Evolutionary conservation across 140 eudicot species (phyloP).

Genomic region (Flaveria floridana): DNA sequence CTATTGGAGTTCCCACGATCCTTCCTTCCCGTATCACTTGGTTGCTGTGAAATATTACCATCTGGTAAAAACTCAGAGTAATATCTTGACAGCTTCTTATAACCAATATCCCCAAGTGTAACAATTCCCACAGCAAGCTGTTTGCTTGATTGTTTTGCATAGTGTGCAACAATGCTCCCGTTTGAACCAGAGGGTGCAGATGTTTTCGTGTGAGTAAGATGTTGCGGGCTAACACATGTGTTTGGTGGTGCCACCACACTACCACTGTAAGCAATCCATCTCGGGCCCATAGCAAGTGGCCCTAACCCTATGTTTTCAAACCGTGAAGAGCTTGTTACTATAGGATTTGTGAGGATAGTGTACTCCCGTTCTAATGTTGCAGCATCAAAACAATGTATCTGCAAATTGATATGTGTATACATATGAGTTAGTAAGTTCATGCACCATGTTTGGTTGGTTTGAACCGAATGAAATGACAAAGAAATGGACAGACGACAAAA

Average conservation of each 20-base stretch:
- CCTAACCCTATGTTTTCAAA: slow-evolving; percentile 68
- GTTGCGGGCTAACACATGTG: slow-evolving; percentile 76
- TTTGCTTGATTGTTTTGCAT: slow-evolving; percentile 89
- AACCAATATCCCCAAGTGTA: slow-evolving; percentile 78
- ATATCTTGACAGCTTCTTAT: slow-evolving; percentile 78
- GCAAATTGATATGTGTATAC: slow-evolving; percentile 22
- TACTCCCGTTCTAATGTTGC: slow-evolving; percentile 72
- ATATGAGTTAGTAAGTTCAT: slow-evolving; percentile 17
- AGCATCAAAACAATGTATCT: slow-evolving; percentile 86
- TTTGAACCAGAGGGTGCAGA: slow-evolving; percentile 48
- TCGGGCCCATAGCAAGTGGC: slow-evolving; percentile 87
- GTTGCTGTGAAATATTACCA: slow-evolving; percentile 43
- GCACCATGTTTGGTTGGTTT: neutral
- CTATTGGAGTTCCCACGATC: slow-evolving; percentile 51
- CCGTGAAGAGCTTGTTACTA: slow-evolving; percentile 44
- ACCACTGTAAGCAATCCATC: slow-evolving; percentile 96
- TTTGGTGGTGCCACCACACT: slow-evolving; percentile 53
- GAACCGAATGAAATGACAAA: neutral
- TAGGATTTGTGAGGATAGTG: slow-evolving; percentile 71
- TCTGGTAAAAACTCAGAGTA: slow-evolving; percentile 78
- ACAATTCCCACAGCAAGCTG: slow-evolving; percentile 92
- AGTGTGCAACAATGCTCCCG: slow-evolving; percentile 85
- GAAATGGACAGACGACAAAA: neutral
- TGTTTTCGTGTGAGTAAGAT: slow-evolving; percentile 55
- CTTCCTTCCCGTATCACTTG: slow-evolving; percentile 41